Percentiles rank a stretch among this genome's conserved stretches.
Evolutionary conservation across 352 stramenopile species (phyloP).

Genomic region (Thraustochytrium striatum): DNA sequence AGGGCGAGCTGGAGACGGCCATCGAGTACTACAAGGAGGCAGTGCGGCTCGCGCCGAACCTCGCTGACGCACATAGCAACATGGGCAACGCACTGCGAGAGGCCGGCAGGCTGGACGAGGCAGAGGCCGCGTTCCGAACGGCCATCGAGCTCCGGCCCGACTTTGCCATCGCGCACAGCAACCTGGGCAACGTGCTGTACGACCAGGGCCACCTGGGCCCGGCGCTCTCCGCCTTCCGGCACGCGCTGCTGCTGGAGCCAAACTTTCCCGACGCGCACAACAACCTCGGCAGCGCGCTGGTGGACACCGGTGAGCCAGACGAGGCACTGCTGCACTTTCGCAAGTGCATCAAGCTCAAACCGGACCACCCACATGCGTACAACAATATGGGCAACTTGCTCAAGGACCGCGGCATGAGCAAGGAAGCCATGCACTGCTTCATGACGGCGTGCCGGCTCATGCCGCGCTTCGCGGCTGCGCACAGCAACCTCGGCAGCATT

Average conservation of each 20-base stretch:
- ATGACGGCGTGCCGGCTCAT: conserved; percentile 79
- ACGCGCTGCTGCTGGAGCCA: conserved; percentile 82
- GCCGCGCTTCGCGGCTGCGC: conserved; percentile 81
- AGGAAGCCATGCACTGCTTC: conserved; percentile 88
- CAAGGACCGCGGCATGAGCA: conserved; percentile 83
- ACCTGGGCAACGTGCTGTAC: conserved; percentile 61
- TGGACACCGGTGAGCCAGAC: conserved; percentile 59
- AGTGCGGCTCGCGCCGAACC: conserved; percentile 84
- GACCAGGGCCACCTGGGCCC: conserved; percentile 69
- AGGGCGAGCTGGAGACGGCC: conserved; percentile 70
- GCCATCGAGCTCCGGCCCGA: conserved; percentile 79
- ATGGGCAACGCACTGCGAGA: conserved; percentile 82
- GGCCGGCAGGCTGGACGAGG: conserved; percentile 54
- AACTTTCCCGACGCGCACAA: conserved; percentile 90
- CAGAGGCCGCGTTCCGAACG: conserved; percentile 76
- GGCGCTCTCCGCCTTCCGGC: conserved; percentile 74
- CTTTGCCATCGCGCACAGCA: conserved; percentile 84
- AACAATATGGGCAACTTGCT: conserved; percentile 86
- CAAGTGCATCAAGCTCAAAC: conserved; percentile 77
- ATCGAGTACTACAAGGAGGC: conserved; percentile 80
- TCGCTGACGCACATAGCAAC: conserved; percentile 88
- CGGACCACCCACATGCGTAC: conserved; percentile 85
- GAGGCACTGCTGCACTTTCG: conserved; percentile 75
- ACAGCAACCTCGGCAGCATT: conserved; percentile 88
- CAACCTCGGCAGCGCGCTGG: conserved; percentile 83